phyloP scores from a whole-genome alignment of 805 yeast genomes.

The Candida pseudofarinosa region DNA sequence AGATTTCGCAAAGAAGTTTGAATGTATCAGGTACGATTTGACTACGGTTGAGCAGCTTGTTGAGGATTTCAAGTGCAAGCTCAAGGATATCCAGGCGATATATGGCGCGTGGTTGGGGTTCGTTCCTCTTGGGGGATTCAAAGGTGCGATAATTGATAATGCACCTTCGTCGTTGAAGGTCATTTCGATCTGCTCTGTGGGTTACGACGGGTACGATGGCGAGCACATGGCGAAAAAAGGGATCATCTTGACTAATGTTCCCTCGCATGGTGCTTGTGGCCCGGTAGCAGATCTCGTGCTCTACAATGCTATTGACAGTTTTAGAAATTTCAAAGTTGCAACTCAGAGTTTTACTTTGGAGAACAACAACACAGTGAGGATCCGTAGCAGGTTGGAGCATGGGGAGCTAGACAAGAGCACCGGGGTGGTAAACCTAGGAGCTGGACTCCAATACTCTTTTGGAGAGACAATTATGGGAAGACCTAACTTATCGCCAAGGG shows the following conservation, averaged over 20 bases:
- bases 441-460: conserved; percentile 24
- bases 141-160: conserved; percentile 35
- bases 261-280: conserved; percentile 51
- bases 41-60: conserved; percentile 40
- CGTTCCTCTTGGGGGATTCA: conserved; percentile 47
- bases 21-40: conserved; percentile 36
- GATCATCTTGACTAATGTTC: conserved; percentile 57
- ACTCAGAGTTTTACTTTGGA: conserved; percentile 36
- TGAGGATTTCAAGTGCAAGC: conserved; percentile 35
- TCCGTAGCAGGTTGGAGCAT: conserved; percentile 38
- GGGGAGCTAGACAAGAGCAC: conserved; percentile 25
- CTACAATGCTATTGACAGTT: conserved; percentile 52
- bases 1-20: conserved; percentile 34
- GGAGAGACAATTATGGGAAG: conserved; percentile 48
- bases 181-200: conserved; percentile 54
- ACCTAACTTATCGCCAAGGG: conserved; percentile 45
- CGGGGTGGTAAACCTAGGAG: conserved; percentile 20
- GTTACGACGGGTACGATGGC: conserved; percentile 49
- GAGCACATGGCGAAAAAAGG: conserved; percentile 35
- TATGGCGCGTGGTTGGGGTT: conserved; percentile 62
- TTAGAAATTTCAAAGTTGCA: conserved; percentile 52
- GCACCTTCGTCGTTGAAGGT: conserved; percentile 47
- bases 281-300: conserved; percentile 75
- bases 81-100: conserved; percentile 45
- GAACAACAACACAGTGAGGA: conserved; percentile 39